Base-by-base conservation (phyloP, 805 yeast species). In the Candida piceae region DNA sequence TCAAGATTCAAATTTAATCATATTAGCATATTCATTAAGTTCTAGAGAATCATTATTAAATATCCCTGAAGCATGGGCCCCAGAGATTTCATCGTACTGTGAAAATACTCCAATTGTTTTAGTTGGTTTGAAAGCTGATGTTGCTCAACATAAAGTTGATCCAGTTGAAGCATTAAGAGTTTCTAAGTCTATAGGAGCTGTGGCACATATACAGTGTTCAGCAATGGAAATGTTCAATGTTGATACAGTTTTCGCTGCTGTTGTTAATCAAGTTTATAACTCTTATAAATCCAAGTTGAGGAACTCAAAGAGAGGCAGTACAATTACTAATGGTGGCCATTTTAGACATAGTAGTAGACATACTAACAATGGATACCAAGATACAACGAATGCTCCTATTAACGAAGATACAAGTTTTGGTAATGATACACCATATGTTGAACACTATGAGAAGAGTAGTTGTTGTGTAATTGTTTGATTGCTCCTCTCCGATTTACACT, bases 101-200 rank as follows among this genome's bases (percentile, higher is more conserved):
- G 88, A 89, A 3, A 82, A 77, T 2, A 71, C 80, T 3, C 95
- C 96, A 1, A 72, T 81, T 13, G 57, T 87, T 19, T 62, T 90
- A 24, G 87, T 86, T n/a, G 96, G 96, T 1, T 71, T 90, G 23
- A 87, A 89, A 52, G 60, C 78, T 4, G 97, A 89, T 58, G 62
- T 83, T 39, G 90, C 32, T 7, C 33, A 44, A 16, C 49, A 44
- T 28, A 38, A 42, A 15, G 55, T 57, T 15, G 41, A 55, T 31
- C 52, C 54, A 3, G 34, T 17, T 10, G 50, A 53, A 32, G 60
- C 62, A 4, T 24, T 32, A 22, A 40, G 39, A 16, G 55, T 57
- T 16, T 60, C 63, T 10, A 40, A 44, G 24, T 71, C 71, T 26
- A 69, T 81, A 38, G 83, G 82, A 25, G 90, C 94, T 0, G 64